Evolutionary conservation across 768 basidiomycete genomes (phyloP), one percentile per base, ranked within the genome.

Genomic region (Ramaria sp.): DNA sequence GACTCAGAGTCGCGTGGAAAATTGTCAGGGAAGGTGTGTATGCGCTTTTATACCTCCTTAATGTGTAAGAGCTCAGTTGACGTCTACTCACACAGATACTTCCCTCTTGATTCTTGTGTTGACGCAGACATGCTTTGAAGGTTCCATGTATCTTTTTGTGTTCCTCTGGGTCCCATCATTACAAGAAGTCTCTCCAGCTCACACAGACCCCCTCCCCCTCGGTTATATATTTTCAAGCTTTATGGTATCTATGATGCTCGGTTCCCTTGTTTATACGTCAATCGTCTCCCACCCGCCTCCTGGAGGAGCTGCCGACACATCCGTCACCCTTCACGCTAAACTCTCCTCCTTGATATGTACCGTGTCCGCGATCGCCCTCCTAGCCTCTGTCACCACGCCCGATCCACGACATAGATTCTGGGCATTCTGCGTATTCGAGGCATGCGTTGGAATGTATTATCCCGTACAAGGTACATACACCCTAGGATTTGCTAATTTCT

Each of bases 121-220:
- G 53, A 82, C 82, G 0, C 86, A 89, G 68, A 89, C 87, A 1
- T 86, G 83, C 68, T 89, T 89, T 65, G 86, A 89, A 65, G 88
- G 87, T 2, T 86, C 84, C 5, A 87, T 88, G 86, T 88, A 89
- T 68, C 77, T 88, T 59, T 89, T 88, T 68, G 87, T 88, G 61
- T 89, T 88, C 71, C 73, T 84, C 60, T 89, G 87, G 87, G 87
- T 89, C 0, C 86, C 88, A 0, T 76, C 81, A 1, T 71, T 89
- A 15, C 85, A 89, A 68, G 83, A 87, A 64, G 71, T 71, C 20
- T 75, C 81, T n/a, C 45, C 60, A 12, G 63, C 72, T 10, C 45
- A 51, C 43, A 59, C 68, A 11, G 61, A 63, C 6, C 58, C 70
- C 17, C 79, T 87, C 27, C 88, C 87, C 0, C 73, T 89, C 7